A percentile compares a stretch with the other conserved stretches of the same genome.
These are phyloP conservation scores for Hippophae tibetana DNA, from an alignment of 306 rosid genomes.

Conservation along the genomic window DNA sequence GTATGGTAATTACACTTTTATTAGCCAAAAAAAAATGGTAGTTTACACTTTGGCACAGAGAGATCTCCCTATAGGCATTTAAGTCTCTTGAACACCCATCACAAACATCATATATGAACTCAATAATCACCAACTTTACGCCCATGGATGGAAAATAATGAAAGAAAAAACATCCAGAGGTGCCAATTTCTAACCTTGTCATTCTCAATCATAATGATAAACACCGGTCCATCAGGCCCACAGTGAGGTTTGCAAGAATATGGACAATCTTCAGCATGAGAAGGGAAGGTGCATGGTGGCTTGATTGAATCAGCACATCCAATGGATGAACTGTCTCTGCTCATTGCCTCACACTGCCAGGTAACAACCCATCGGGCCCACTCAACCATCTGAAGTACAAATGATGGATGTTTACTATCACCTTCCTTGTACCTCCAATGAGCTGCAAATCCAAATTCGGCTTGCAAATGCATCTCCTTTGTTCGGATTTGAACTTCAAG, in stretches of 20 bases:
- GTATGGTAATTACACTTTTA: background rate
- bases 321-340: slow-evolving; percentile 47
- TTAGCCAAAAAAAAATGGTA: background rate
- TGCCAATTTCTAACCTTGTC: slow-evolving; percentile 53
- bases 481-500: slow-evolving; percentile 95
- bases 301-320: slow-evolving; percentile 39
- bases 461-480: slow-evolving; percentile 89
- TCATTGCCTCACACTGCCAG: slow-evolving; percentile 97
- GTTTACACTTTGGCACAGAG: background rate
- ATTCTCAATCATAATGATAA: slow-evolving; percentile 75
- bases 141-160: background rate
- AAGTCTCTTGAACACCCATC: background rate
- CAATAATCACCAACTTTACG: background rate
- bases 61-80: background rate
- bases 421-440: slow-evolving; percentile 99
- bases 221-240: slow-evolving; percentile 74
- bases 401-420: slow-evolving; percentile 73
- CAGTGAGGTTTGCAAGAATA: slow-evolving; percentile 59
- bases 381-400: slow-evolving; percentile 97
- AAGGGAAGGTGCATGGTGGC: slow-evolving; percentile 85
- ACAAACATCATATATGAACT: background rate
- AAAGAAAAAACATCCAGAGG: background rate
- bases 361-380: slow-evolving; percentile 99
- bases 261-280: slow-evolving; percentile 74
- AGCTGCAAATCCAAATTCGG: slow-evolving; percentile 95